Base-by-base conservation (phyloP, 2,329 filamentous ascomycete species). In the Phialemonium atrogriseum region DNA sequence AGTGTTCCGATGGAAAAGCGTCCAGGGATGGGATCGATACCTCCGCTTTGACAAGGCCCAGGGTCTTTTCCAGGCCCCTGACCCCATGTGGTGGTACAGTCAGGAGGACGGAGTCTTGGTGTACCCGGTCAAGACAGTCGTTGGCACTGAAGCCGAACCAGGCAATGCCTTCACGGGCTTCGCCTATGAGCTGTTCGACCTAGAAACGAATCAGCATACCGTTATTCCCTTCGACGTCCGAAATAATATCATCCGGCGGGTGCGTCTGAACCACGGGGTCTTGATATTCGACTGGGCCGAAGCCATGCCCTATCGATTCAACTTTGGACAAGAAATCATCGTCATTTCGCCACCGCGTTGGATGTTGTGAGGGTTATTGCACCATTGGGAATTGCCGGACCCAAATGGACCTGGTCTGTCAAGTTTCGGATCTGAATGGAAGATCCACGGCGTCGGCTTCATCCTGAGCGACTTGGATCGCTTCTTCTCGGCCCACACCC, bases 201-300 rank as follows among this genome's bases (percentile, higher is more conserved):
- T 79, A 2, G 59, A 58, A 14, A 62, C 58, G 2, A 54, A 62
- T 8, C 41, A 45, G 4, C 51, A 59, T n/a, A 52, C 57, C 17
- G 46, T 49, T 3, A 57, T 79, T 11, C 70, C 73, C 2, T 76
- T 80, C 39, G 55, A 68, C 21, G 54, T 59, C 5, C 37, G 47
- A 1, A 58, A 56, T 7, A 75, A 66, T 41, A 59, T 70, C 20
- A 55, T 79, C 16, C 60, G 75, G 10, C 63, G 74, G 10, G 49
- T 76, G 4, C 63, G 74, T 10, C 54, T 80, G 4, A 62, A 65
- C 19, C 55, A 66, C 20, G 56, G 58, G 2, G 56, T 77, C n/a
- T 54, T 81, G n/a, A 45, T 79, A 12, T 54, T 80, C n/a, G 75
- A 80, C 47, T 80, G 75, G 74, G 73, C 70, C 30, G 70, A 76